These are phyloP conservation scores for Peniophora sp. DNA, from an alignment of 1,284 basidiomycete genomes.

Conservation along the genomic window DNA sequence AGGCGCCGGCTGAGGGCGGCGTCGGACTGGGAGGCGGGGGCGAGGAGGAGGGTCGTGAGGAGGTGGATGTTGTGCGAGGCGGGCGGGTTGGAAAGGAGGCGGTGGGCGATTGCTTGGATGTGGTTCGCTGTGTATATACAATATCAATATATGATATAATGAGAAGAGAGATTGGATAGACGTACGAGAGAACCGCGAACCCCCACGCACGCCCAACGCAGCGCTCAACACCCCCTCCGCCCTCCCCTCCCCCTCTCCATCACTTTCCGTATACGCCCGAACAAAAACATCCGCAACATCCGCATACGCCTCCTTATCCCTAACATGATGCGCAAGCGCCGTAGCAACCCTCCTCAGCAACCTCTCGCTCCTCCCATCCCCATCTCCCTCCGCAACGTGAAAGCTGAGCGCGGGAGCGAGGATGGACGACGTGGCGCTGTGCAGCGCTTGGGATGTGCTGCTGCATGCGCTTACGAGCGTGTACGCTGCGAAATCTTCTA, in stretches of 20 bases:
- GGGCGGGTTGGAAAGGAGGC: too few relatives aligned
- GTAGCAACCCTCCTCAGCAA: slow-evolving; percentile 68
- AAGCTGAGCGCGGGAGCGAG: slow-evolving; percentile 46
- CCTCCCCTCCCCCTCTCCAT: slow-evolving; percentile 13
- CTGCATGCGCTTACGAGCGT: slow-evolving; percentile 35
- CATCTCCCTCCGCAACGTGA: slow-evolving; percentile 33
- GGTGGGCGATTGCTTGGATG: too few relatives aligned
- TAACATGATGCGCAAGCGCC: slow-evolving; percentile 75
- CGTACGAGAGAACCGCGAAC: not conserved
- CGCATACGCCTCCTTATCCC: slow-evolving; percentile 55
- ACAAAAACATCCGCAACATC: slow-evolving; percentile 50
- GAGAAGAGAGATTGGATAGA: too few relatives aligned
- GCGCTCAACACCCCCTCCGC: not conserved
- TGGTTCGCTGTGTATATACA: too few relatives aligned
- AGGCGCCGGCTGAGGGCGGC: too few relatives aligned
- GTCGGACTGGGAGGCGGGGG: too few relatives aligned
- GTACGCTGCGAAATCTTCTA: slow-evolving; percentile 61
- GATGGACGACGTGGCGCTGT: slow-evolving; percentile 65
- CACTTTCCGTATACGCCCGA: slow-evolving; percentile 19
- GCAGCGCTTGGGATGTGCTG: slow-evolving; percentile 73
- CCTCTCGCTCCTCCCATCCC: too few relatives aligned
- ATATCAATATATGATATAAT: too few relatives aligned
- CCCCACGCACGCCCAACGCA: slow-evolving; percentile 32
- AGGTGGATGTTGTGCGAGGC: too few relatives aligned
- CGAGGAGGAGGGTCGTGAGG: too few relatives aligned